Conservation (phyloP, 129 eudicot genomes). For the Tagetes patula region DNA sequence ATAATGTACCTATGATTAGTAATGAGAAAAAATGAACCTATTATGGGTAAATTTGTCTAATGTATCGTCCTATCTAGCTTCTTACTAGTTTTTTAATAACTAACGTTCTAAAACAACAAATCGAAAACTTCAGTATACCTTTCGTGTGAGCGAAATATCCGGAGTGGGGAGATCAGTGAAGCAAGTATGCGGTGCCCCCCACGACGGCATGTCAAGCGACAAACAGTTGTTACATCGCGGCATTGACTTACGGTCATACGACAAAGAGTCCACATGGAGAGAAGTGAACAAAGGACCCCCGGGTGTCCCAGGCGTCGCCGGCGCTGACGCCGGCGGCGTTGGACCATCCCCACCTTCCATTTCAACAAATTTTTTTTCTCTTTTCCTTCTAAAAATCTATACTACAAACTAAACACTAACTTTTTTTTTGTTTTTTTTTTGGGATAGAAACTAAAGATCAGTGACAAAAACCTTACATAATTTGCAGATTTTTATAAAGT, state of each 20-base stretch:
- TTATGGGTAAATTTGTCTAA: no score
- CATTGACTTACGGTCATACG: conserved; percentile 66
- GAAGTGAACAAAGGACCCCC: conserved; percentile 51
- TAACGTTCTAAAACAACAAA: no score
- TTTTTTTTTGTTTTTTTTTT: conserved; percentile 14
- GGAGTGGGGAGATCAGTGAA: conserved; percentile 39
- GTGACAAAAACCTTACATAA: conserved; percentile 32
- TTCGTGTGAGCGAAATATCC: conserved; percentile 41
- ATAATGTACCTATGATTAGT: neutral
- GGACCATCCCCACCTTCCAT: conserved; percentile 46
- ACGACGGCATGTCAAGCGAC: conserved; percentile 40
- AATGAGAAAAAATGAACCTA: no score
- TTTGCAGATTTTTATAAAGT: conserved; percentile 40
- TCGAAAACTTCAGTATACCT: conserved; percentile 22
- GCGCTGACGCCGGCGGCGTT: conserved; percentile 51
- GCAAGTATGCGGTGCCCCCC: conserved; percentile 34
- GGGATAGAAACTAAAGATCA: conserved; percentile 9
- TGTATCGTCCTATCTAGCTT: no score
- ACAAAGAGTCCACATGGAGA: conserved; percentile 50
- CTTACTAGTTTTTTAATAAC: no score
- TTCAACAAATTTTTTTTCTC: conserved; percentile 20
- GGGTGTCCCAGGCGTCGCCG: conserved; percentile 72
- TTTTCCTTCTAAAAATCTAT: neutral
- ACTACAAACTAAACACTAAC: neutral
- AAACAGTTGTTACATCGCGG: conserved; percentile 57